phyloP scores from a whole-genome alignment of 2,329 filamentous ascomycete genomes.

The Fusarium nanum region DNA sequence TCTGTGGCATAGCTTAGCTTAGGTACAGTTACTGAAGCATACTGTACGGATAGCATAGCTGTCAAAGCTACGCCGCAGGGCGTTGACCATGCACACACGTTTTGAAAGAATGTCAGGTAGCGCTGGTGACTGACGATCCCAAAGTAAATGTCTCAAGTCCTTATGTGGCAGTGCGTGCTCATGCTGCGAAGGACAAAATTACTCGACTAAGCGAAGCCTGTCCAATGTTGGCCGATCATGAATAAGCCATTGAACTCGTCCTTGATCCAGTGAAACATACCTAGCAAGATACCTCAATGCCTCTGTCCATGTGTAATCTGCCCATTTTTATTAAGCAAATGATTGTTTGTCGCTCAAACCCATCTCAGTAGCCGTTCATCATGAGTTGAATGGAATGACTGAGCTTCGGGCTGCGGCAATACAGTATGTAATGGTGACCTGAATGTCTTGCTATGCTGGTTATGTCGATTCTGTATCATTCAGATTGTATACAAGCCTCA shows the following conservation, averaged over 20 bases:
- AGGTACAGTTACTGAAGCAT: conserved; percentile 21
- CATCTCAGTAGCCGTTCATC: background rate
- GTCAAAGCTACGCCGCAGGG: conserved; percentile 11
- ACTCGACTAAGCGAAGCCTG: background rate
- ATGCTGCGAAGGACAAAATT: background rate
- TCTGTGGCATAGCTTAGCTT: conserved; percentile 39
- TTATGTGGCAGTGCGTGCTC: background rate
- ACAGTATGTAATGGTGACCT: background rate
- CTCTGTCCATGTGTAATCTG: background rate
- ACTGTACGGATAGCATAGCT: background rate
- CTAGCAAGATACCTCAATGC: background rate
- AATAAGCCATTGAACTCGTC: background rate
- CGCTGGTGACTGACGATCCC: conserved; percentile 37
- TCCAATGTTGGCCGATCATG: background rate
- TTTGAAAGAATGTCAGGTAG: conserved; percentile 25
- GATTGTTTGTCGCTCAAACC: background rate
- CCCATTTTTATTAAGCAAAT: background rate
- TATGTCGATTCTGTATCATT: background rate
- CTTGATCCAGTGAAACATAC: background rate
- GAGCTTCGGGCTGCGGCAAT: background rate
- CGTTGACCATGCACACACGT: conserved; percentile 22
- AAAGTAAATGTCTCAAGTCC: conserved; percentile 42
- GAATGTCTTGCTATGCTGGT: background rate
- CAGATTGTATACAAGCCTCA: background rate
- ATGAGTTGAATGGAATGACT: background rate